Evolutionary conservation across 2,329 filamentous ascomycete species (phyloP).

Genomic region (Epichloe festucae): DNA sequence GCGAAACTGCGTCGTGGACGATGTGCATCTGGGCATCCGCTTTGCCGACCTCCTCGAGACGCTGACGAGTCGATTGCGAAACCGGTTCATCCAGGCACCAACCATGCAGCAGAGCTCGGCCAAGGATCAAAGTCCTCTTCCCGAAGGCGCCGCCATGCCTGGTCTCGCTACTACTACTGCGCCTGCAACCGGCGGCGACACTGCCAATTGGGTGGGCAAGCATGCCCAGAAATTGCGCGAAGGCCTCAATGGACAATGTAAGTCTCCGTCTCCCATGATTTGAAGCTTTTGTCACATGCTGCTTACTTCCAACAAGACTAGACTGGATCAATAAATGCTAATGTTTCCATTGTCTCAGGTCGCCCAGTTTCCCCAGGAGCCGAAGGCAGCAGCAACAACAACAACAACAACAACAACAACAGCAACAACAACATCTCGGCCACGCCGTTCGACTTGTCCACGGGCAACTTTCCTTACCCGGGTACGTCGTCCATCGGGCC

Average conservation of each 20-base stretch:
- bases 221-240: slow-evolving; percentile 29
- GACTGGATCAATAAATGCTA: background rate
- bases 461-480: slow-evolving; percentile 41
- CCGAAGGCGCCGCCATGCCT: slow-evolving; percentile 16
- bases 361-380: slow-evolving; percentile 19
- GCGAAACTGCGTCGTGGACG: slow-evolving; percentile 67
- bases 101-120: slow-evolving; percentile 28
- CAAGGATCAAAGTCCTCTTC: slow-evolving; percentile 29
- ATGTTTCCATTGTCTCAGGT: slow-evolving; percentile 14
- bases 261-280: slow-evolving; percentile 6
- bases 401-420: slow-evolving; percentile 25
- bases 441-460: slow-evolving; percentile 46
- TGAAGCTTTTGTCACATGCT: background rate
- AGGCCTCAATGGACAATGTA: slow-evolving; percentile 25
- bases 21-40: slow-evolving; percentile 72
- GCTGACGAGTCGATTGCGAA: slow-evolving; percentile 59
- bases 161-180: background rate
- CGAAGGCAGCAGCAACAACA: slow-evolving; percentile 36
- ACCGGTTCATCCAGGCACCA: slow-evolving; percentile 58
- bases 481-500: slow-evolving; percentile 36
- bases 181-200: slow-evolving; percentile 10
- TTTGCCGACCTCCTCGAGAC: slow-evolving; percentile 76
- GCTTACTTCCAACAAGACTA: background rate
- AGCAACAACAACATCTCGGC: slow-evolving; percentile 44
- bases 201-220: slow-evolving; percentile 20